Evolutionary conservation across 2,329 filamentous ascomycete genomes (phyloP).

Genomic region (Proliferodiscus dingleyae): DNA sequence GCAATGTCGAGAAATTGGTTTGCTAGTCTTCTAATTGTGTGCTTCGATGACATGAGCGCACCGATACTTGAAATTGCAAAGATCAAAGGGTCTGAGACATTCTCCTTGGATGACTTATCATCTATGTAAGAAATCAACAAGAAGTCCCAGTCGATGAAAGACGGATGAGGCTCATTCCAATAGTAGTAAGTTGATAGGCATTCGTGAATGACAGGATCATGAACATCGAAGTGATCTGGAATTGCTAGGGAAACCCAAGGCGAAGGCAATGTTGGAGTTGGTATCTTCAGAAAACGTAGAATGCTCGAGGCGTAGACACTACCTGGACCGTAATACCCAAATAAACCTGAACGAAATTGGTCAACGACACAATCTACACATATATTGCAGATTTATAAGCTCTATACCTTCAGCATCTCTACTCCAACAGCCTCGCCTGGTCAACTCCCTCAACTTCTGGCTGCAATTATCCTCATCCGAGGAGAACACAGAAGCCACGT

Average conservation of each 20-base stretch:
- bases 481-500: not conserved
- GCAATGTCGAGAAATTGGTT: not conserved
- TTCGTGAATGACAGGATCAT: not conserved
- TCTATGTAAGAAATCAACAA: not conserved
- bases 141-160: not conserved
- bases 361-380: not conserved
- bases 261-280: not conserved
- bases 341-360: not conserved
- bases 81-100: not conserved
- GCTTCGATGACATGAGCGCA: not conserved
- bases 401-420: not conserved
- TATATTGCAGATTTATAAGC: not conserved
- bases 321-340: not conserved
- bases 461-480: not conserved
- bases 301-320: not conserved
- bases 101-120: not conserved
- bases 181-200: not conserved
- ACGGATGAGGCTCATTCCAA: not conserved
- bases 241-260: not conserved
- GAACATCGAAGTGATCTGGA: not conserved
- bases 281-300: not conserved
- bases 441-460: not conserved
- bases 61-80: not conserved
- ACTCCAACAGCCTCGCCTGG: not conserved
- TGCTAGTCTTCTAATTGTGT: not conserved